Evolutionary conservation across 2,329 filamentous ascomycete species (phyloP).

Genomic region (Colletotrichum musae): DNA sequence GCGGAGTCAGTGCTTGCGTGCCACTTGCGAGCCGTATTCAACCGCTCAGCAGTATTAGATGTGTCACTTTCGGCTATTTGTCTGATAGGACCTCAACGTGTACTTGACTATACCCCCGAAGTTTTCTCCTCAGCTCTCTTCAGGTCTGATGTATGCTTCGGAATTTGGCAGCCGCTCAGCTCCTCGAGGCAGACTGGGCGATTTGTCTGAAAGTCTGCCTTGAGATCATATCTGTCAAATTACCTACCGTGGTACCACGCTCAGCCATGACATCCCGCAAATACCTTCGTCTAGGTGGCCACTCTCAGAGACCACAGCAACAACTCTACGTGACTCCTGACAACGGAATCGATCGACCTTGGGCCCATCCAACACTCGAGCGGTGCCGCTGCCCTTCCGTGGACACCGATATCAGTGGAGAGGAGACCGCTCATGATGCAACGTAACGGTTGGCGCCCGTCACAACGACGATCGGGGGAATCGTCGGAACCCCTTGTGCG

Average conservation of each 20-base stretch:
- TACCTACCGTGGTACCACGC: not conserved
- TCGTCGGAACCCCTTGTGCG: constrained; percentile 10
- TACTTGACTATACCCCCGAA: not conserved
- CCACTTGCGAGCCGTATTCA: not conserved
- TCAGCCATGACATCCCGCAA: not conserved
- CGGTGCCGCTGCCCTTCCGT: constrained; percentile 48
- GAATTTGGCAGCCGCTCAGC: not conserved
- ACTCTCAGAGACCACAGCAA: not conserved
- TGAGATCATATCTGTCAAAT: not conserved
- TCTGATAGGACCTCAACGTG: not conserved
- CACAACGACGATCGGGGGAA: constrained; percentile 43
- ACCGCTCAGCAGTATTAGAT: not conserved
- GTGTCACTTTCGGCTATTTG: not conserved
- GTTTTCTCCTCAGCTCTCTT: not conserved
- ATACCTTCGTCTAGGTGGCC: not conserved
- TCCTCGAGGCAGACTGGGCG: not conserved
- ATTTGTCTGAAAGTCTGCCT: not conserved
- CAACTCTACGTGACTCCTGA: not conserved
- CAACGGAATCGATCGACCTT: constrained; percentile 42
- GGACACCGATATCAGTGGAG: constrained; percentile 50
- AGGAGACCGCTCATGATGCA: constrained; percentile 46
- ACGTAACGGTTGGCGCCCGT: constrained; percentile 54
- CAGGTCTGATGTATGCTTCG: not conserved
- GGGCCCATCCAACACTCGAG: constrained; percentile 44
- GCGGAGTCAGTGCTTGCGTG: not conserved